A percentile compares a stretch with the other conserved stretches of the same genome.
Conservation (phyloP, 305 asterid species). For the Fraxinus baroniana region DNA sequence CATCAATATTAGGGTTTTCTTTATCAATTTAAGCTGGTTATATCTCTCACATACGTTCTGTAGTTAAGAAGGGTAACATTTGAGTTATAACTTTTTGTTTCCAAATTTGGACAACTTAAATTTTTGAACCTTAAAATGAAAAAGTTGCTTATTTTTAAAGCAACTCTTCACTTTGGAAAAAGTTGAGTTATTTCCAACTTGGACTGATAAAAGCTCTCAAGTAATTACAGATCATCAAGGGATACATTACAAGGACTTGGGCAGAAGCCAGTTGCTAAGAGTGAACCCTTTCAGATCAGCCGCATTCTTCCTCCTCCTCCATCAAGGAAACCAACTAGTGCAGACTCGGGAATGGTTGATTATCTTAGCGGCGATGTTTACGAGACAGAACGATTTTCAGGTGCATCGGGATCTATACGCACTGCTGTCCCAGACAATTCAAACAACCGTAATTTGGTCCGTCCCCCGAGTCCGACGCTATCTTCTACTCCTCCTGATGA, state of each 20-base stretch:
- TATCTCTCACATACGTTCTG: background rate
- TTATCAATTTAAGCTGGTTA: background rate
- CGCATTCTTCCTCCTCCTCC: conserved; percentile 72
- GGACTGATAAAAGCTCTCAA: background rate
- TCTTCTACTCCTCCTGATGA: conserved; percentile 58
- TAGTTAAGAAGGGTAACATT: background rate
- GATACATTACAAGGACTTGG: conserved; percentile 65
- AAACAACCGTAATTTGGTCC: conserved; percentile 38
- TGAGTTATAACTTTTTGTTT: background rate
- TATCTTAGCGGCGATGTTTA: conserved; percentile 86
- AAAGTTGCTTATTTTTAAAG: background rate
- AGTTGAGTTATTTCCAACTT: background rate
- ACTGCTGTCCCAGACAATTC: conserved; percentile 42
- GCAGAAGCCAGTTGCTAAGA: conserved; percentile 47
- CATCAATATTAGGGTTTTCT: background rate
- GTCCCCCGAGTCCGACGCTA: conserved; percentile 40
- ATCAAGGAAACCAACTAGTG: conserved; percentile 42
- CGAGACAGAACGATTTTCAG: conserved; percentile 48
- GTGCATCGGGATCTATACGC: conserved; percentile 40
- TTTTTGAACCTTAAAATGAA: background rate
- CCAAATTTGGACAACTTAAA: background rate
- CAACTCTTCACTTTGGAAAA: background rate
- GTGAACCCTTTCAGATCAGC: conserved; percentile 43
- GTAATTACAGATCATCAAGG: conserved; percentile 62
- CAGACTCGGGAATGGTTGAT: conserved; percentile 58